Conservation (phyloP, 352 stramenopile species). For the Pythium guiyangense region DNA sequence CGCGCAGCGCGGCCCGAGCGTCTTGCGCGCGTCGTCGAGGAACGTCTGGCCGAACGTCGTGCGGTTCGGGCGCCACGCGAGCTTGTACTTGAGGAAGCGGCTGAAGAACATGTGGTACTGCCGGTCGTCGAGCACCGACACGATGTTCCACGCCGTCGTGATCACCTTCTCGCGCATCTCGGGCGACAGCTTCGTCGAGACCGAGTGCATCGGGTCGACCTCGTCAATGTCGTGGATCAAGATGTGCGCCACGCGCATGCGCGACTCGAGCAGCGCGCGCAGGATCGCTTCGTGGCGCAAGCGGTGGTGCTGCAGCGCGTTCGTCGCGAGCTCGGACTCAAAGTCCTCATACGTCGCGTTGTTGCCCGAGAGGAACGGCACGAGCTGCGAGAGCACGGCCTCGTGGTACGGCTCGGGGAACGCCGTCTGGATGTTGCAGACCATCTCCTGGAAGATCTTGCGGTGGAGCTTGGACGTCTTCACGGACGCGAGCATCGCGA, state of each 20-base stretch:
- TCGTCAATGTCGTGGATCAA: slow-evolving; percentile 81
- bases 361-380: slow-evolving; percentile 78
- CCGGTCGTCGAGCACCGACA: slow-evolving; percentile 75
- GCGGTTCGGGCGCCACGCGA: slow-evolving; percentile 77
- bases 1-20: slow-evolving; percentile 45
- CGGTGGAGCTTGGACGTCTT: slow-evolving; percentile 84
- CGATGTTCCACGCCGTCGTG: slow-evolving; percentile 83
- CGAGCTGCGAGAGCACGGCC: slow-evolving; percentile 51
- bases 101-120: slow-evolving; percentile 88
- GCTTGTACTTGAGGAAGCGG: slow-evolving; percentile 85
- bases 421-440: slow-evolving; percentile 80
- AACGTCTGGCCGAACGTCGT: slow-evolving; percentile 78
- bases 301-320: slow-evolving; percentile 69
- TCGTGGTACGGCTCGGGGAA: slow-evolving; percentile 67
- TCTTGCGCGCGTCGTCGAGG: slow-evolving; percentile 66
- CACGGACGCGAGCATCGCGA: slow-evolving; percentile 78
- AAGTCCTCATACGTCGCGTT: slow-evolving; percentile 75
- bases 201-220: slow-evolving; percentile 50
- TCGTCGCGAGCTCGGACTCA: slow-evolving; percentile 52
- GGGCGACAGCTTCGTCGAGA: slow-evolving; percentile 51
- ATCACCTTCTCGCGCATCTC: slow-evolving; percentile 75
- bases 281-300: slow-evolving; percentile 80
- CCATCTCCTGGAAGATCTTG: slow-evolving; percentile 88
- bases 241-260: slow-evolving; percentile 83
- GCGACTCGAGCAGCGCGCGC: slow-evolving; percentile 68